These are phyloP conservation scores for Pyricularia grisea DNA, from an alignment of 2,329 filamentous ascomycete genomes.

Conservation along the genomic window DNA sequence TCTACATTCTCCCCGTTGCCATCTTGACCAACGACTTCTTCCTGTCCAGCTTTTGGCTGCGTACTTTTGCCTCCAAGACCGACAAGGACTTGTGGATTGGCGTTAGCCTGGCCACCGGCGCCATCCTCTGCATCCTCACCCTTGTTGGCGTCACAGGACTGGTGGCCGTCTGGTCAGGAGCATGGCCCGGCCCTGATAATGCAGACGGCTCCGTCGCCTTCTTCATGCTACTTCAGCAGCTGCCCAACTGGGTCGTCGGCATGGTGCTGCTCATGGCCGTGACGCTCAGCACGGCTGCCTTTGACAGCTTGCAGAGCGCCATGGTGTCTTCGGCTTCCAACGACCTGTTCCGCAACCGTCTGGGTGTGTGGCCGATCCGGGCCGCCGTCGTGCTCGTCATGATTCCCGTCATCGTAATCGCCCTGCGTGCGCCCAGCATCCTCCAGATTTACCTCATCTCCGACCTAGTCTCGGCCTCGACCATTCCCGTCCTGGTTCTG, in stretches of 20 bases:
- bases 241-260: constrained; percentile 74
- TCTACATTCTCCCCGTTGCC: constrained; percentile 76
- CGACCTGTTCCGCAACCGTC: constrained; percentile 73
- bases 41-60: constrained; percentile 75
- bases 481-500: constrained; percentile 66
- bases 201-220: constrained; percentile 60
- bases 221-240: constrained; percentile 61
- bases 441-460: constrained; percentile 77
- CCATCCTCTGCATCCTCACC: constrained; percentile 59
- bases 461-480: constrained; percentile 67
- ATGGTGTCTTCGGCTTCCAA: constrained; percentile 82
- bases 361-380: constrained; percentile 68
- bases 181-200: constrained; percentile 43
- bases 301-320: constrained; percentile 72
- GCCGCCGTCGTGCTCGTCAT: constrained; percentile 61
- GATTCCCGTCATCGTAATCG: constrained; percentile 64
- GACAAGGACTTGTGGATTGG: constrained; percentile 72
- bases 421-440: constrained; percentile 63
- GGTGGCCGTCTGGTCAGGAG: constrained; percentile 70
- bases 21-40: constrained; percentile 83
- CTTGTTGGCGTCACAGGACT: constrained; percentile 66
- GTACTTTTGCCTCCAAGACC: constrained; percentile 70
- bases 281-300: constrained; percentile 65
- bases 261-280: constrained; percentile 76
- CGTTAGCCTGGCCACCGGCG: constrained; percentile 55